These are phyloP conservation scores for Hypoxylon sp. DNA, from an alignment of 2,329 filamentous ascomycete species.

Conservation along the genomic window DNA sequence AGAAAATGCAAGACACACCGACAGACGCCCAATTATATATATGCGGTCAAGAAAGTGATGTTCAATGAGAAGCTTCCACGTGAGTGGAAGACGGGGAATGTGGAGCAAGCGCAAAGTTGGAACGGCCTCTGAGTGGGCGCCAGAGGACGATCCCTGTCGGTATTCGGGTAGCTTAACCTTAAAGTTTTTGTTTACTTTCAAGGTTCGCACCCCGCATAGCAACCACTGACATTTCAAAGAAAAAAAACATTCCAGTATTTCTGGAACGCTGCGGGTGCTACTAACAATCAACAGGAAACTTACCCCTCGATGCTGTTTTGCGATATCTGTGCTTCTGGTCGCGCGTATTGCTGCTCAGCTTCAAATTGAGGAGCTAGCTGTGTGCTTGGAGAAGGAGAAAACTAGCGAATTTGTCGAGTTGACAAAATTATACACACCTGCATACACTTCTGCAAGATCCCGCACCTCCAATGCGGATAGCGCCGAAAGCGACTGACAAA, in stretches of 20 bases:
- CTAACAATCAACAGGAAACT: slow-evolving; percentile 23
- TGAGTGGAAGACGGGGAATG: slow-evolving; percentile 31
- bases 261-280: slow-evolving; percentile 21
- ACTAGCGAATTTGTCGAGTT: neutral
- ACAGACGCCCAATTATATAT: slow-evolving; percentile 28
- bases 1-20: slow-evolving; percentile 28
- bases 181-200: slow-evolving; percentile 49
- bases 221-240: slow-evolving; percentile 36
- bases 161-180: slow-evolving; percentile 16
- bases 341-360: neutral
- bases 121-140: slow-evolving; percentile 26
- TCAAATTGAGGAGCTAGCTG: slow-evolving; percentile 6
- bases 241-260: slow-evolving; percentile 28
- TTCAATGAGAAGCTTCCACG: slow-evolving; percentile 42
- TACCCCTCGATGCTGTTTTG: slow-evolving; percentile 1
- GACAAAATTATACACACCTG: slow-evolving; percentile 13
- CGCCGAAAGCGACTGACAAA: slow-evolving; percentile 20
- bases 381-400: slow-evolving; percentile 2
- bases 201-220: slow-evolving; percentile 48
- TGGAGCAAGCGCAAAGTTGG: slow-evolving; percentile 24
- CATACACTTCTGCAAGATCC: slow-evolving; percentile 21
- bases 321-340: neutral
- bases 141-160: slow-evolving; percentile 26
- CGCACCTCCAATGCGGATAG: slow-evolving; percentile 29
- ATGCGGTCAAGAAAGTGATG: slow-evolving; percentile 38